These are phyloP conservation scores for Venturia asperata DNA, from an alignment of 2,329 filamentous ascomycete genomes.

Conservation along the genomic window DNA sequence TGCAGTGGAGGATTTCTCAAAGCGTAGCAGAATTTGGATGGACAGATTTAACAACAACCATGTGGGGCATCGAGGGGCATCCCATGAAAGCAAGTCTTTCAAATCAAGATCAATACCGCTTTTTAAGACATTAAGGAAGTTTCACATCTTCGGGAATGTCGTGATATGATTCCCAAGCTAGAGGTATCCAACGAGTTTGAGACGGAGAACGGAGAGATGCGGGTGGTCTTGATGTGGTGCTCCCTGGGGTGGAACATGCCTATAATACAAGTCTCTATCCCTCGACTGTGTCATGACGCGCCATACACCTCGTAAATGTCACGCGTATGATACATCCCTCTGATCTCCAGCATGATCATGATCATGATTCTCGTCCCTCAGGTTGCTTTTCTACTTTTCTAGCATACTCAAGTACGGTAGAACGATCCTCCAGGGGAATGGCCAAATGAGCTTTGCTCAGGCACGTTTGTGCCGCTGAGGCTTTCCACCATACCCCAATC, in stretches of 20 bases:
- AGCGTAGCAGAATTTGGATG: no score
- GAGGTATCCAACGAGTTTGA: not conserved
- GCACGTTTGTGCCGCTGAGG: not conserved
- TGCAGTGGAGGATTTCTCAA: no score
- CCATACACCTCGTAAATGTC: not conserved
- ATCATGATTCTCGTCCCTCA: not conserved
- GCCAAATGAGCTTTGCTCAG: not conserved
- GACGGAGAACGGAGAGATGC: not conserved
- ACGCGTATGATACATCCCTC: not conserved
- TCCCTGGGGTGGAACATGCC: not conserved
- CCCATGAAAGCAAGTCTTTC: no score
- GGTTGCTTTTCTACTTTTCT: not conserved
- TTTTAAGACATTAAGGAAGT: no score
- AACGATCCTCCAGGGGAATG: not conserved
- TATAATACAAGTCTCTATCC: not conserved
- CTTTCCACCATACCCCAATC: constrained; percentile 54
- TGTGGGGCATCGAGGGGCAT: no score
- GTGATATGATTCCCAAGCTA: not conserved
- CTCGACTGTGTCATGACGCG: not conserved
- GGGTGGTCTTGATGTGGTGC: not conserved
- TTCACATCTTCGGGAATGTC: not conserved
- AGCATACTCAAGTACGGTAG: not conserved
- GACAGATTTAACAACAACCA: no score
- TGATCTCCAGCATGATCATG: not conserved
- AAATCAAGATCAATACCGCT: no score